These are phyloP conservation scores for Xylariaceae sp. DNA, from an alignment of 2,329 filamentous ascomycete species.

Conservation along the genomic window DNA sequence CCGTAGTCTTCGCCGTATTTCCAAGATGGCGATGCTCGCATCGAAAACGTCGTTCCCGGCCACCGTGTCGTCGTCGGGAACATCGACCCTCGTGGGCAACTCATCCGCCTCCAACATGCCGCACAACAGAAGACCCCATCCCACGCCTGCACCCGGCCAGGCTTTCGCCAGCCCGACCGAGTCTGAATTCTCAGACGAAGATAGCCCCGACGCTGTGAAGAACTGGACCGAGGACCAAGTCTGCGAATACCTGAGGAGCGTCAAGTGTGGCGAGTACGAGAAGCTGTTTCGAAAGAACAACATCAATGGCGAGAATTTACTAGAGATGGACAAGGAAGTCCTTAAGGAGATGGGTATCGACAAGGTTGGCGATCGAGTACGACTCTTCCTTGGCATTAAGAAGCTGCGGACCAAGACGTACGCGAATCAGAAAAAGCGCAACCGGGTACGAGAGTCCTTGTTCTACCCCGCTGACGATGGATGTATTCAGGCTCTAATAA, in stretches of 20 bases:
- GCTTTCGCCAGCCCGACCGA: conserved; percentile 78
- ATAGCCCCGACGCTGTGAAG: conserved; percentile 69
- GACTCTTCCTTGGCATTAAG: conserved; percentile 81
- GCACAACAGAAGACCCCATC: conserved; percentile 48
- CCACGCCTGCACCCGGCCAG: conserved; percentile 46
- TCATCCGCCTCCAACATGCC: conserved; percentile 46
- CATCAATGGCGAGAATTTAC: conserved; percentile 93
- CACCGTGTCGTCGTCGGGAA: conserved; percentile 44
- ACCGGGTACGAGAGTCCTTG: conserved; percentile 60
- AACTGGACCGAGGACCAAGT: conserved; percentile 91
- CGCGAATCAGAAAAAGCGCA: conserved; percentile 73
- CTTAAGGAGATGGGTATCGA: conserved; percentile 98
- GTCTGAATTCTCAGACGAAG: conserved; percentile 84
- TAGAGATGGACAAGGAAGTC: conserved; percentile 95
- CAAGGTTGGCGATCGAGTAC: conserved; percentile 92
- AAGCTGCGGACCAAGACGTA: conserved; percentile 72
- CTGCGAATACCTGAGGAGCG: conserved; percentile 81
- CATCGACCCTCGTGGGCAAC: conserved; percentile 41
- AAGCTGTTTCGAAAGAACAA: conserved; percentile 85
- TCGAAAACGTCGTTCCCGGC: conserved; percentile 66
- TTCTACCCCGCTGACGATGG: not conserved
- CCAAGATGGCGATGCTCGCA: conserved; percentile 69
- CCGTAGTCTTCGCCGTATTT: conserved; percentile 6
- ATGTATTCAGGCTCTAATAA: conserved; percentile 8
- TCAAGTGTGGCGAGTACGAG: conserved; percentile 93